A percentile compares a stretch with the other conserved stretches of the same genome.
These are phyloP conservation scores for Aspergillus oerlinghausenensis DNA, from an alignment of 2,329 filamentous ascomycete genomes.

Conservation along the genomic window DNA sequence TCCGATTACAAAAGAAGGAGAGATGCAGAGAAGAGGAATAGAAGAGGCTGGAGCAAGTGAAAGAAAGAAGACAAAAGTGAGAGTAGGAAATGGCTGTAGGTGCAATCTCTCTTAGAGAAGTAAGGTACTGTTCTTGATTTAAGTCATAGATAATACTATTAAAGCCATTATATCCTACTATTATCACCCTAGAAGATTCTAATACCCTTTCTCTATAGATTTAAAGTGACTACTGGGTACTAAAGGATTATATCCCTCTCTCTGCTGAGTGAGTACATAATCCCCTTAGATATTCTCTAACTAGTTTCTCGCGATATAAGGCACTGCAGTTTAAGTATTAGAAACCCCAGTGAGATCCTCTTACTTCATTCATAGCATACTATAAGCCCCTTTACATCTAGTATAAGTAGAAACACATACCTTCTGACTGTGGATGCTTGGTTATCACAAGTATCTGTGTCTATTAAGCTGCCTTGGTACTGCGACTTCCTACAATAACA, in stretches of 20 bases:
- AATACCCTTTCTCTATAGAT: not conserved
- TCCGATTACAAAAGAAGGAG: slow-evolving; percentile 1
- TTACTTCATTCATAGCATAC: not conserved
- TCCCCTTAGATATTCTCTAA: not conserved
- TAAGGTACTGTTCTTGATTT: not conserved
- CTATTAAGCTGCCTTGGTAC: not conserved
- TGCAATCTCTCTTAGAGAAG: not conserved
- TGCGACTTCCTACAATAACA: not conserved
- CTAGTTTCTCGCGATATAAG: not conserved
- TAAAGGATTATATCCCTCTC: no score
- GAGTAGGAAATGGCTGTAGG: not conserved
- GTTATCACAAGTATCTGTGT: not conserved
- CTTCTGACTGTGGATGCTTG: not conserved
- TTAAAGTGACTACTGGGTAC: not conserved
- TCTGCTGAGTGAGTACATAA: not conserved
- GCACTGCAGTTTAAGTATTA: not conserved
- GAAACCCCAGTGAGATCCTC: not conserved
- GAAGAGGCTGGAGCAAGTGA: not conserved
- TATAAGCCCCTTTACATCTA: not conserved
- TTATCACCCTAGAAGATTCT: not conserved
- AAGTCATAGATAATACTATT: not conserved
- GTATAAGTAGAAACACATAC: not conserved
- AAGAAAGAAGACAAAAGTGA: not conserved
- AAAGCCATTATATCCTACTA: not conserved
- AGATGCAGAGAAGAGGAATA: not conserved